A percentile compares a stretch with the other conserved stretches of the same genome.
These are phyloP conservation scores for Piper betle DNA, from an alignment of 164 flowering plant genomes.

Conservation along the genomic window DNA sequence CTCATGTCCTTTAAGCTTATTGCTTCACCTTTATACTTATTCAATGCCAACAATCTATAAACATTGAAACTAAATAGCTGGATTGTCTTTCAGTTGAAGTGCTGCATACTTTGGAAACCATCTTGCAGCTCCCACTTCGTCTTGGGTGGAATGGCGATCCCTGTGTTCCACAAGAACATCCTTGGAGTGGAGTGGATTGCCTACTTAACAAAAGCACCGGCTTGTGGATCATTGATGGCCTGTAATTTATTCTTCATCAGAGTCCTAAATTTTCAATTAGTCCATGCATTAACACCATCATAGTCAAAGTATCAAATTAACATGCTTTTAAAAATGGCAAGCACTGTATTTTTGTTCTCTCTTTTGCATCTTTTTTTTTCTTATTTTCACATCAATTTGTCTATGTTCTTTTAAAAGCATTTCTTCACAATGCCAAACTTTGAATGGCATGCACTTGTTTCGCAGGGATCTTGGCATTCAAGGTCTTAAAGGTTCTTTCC, in stretches of 20 bases:
- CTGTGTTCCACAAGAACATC: slow-evolving; percentile 95
- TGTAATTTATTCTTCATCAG: slow-evolving; percentile 33
- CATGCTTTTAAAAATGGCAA: too few species aligned
- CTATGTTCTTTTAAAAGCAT: neutral
- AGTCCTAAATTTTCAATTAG: too few species aligned
- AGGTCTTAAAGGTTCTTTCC: slow-evolving; percentile 80
- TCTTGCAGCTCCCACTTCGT: slow-evolving; percentile 80
- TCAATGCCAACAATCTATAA: too few species aligned
- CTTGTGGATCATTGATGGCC: slow-evolving; percentile 91
- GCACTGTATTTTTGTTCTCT: neutral
- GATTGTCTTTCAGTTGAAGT: slow-evolving; percentile 43
- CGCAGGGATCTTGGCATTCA: slow-evolving; percentile 90
- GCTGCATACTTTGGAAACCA: slow-evolving; percentile 51
- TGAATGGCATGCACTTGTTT: slow-evolving; percentile 7
- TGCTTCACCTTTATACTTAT: too few species aligned
- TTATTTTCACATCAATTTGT: neutral
- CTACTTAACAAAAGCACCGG: slow-evolving; percentile 34
- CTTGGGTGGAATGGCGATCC: slow-evolving; percentile 99
- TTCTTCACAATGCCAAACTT: too few species aligned
- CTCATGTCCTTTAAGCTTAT: too few species aligned
- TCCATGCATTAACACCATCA: too few species aligned
- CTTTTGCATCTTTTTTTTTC: neutral
- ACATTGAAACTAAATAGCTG: slow-evolving; percentile 6
- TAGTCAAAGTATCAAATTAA: too few species aligned
- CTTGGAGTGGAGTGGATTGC: slow-evolving; percentile 97